Base-by-base conservation (phyloP, 768 basidiomycete species). In the Dioszegia crocea region DNA sequence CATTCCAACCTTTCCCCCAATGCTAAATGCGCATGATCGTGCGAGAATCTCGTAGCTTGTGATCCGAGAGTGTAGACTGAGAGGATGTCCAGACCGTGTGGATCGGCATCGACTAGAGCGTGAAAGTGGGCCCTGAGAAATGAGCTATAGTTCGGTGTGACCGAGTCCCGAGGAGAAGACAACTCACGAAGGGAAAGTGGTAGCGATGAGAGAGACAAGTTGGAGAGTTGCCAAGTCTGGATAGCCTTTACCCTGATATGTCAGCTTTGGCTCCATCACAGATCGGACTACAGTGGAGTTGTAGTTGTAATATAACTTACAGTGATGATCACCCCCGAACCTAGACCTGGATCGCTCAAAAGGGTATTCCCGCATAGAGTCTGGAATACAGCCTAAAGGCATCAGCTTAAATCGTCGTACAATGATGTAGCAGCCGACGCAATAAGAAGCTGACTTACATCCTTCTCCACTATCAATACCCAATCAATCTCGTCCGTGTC, bases 401-500 rank as follows among this genome's bases (percentile, higher is more conserved):
- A 60, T n/a, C 50, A 49, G 24, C 50, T 54, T 2, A 11, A 26
- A 5, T 16, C 43, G 43, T 24, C 40, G 2, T 3, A 31, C 23
- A 43, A 24, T 11, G 19, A 6, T 12, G 45, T 12, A 26, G 23
- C 12, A 8, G 21, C 14, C n/a, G n/a, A n/a, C n/a, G n/a, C n/a
- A n/a, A n/a, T n/a, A n/a, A n/a, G 26, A 14, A 23, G 33, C 26
- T 21, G 17, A 4, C 5, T 62, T 78, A 87, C 94, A 79, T 99
- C 96, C 79, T 99, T 99, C 78, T 99, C 96, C 17, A 97, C 81
- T 3, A 98, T 79, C 16, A 98, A 79, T 5, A 97, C 82, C 89
- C 90, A 97, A 0, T 81, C 63, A 12, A 90, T 68, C 39, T 81
- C 73, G 10, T 80, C 77, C n/a, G 80, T 73, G 3, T 80, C 77